A percentile compares a stretch with the other conserved stretches of the same genome.
Conservation (phyloP, 2,329 filamentous ascomycete species). For the Cladosporium colombiae region DNA sequence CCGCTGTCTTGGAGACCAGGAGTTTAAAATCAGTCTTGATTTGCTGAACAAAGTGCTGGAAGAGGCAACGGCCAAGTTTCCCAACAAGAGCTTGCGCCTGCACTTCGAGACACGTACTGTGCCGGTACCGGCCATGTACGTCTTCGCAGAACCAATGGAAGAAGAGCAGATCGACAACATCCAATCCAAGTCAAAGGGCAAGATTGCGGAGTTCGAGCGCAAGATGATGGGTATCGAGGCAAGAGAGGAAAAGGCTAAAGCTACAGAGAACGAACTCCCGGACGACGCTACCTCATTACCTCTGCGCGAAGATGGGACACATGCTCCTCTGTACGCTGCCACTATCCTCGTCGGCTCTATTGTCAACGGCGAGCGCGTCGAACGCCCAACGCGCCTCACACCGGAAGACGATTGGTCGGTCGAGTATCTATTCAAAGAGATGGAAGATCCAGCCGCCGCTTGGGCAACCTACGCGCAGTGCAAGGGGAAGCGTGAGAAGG, state of each 20-base stretch:
- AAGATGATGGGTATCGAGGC: conserved; percentile 36
- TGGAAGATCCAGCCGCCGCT: conserved; percentile 48
- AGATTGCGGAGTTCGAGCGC: conserved; percentile 69
- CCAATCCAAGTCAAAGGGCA: conserved; percentile 66
- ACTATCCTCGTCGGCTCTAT: conserved; percentile 71
- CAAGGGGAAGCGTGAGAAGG: conserved; percentile 57
- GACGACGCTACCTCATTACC: conserved; percentile 19
- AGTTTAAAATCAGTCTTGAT: conserved; percentile 79
- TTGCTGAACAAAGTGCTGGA: conserved; percentile 80
- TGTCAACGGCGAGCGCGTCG: conserved; percentile 65
- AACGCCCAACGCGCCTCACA: conserved; percentile 57
- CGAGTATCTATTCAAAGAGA: conserved; percentile 74
- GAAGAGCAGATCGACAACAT: conserved; percentile 70
- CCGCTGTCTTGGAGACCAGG: conserved; percentile 69
- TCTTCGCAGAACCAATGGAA: conserved; percentile 84
- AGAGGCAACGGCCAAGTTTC: conserved; percentile 72
- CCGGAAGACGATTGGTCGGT: conserved; percentile 64
- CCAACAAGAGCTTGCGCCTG: conserved; percentile 52
- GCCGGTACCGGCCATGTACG: conserved; percentile 62
- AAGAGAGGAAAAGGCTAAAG: not conserved
- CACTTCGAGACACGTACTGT: conserved; percentile 49
- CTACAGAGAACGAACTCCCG: conserved; percentile 23
- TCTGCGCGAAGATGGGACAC: conserved; percentile 15
- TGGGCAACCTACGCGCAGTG: conserved; percentile 57
- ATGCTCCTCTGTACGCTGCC: conserved; percentile 62